Base-by-base conservation (phyloP, 371 early-diverging fungal species). In the Sporodiniella umbellata region DNA sequence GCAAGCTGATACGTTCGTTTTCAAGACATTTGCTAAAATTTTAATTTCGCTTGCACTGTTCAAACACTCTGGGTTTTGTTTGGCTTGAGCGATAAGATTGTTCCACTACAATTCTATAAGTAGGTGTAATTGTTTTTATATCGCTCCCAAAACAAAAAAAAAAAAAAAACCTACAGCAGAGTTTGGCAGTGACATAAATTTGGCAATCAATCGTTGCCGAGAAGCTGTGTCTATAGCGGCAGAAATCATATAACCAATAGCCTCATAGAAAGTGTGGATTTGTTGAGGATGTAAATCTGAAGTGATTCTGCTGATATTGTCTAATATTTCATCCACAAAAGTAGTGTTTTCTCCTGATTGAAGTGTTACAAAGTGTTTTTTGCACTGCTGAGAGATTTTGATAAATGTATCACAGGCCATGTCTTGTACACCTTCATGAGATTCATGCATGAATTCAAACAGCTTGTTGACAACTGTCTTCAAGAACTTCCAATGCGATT, bases 331-430 rank as follows among this genome's bases (percentile, higher is more conserved):
- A 33, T 96, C 95, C 51, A 98, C 93, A 60, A 93, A 98, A 15
- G 97, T 95, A 54, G 68, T 68, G 8, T 72, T 54, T 66, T 97
- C 98, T 22, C 89, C 90, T 8, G 81, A 70, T 66, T 95, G 95
- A 68, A 92, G 92, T 3, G 74, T 52, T 22, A 96, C 88, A 80
- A 99, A 98, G 62, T 99, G 96, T 19, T 92, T 85, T 38, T 88
- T 89, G 74, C 98, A 97, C 66, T 97, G 97, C 63, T 96, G 93
- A 14, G 96, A 81, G 63, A 99, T 99, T 67, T 95, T 98, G 58
- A 96, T 94, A 70, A 99, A 99, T 2, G 99, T 99, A 70, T 99
- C 99, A 72, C 99, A 99, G 19, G 99, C 99, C 99, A 99, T 99
- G 70, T 99, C 99, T 68, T 98, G 97, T 17, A 99, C 98, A 78